phyloP scores from a whole-genome alignment of 2,329 filamentous ascomycete species.

The Aphanocladium album region DNA sequence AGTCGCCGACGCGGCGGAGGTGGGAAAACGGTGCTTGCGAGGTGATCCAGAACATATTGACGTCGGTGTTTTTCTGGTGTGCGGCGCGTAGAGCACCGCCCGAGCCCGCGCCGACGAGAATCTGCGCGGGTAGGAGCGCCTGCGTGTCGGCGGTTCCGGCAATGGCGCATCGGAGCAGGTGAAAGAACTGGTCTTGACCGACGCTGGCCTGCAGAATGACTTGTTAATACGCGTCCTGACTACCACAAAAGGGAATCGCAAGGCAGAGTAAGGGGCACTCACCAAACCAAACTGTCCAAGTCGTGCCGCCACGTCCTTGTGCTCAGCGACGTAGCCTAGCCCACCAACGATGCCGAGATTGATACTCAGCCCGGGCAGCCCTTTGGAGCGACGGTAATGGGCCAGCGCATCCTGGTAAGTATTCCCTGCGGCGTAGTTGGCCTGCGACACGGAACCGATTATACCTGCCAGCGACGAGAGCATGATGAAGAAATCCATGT shows the following conservation, averaged over 20 bases:
- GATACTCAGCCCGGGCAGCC: background rate
- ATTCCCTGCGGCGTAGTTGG: constrained; percentile 35
- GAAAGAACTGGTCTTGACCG: background rate
- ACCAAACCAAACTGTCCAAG: background rate
- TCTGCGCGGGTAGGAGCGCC: background rate
- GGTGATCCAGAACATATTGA: background rate
- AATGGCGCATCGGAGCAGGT: background rate
- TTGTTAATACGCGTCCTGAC: background rate
- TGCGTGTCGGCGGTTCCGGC: background rate
- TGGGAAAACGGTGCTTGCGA: background rate
- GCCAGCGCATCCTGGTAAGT: constrained; percentile 25
- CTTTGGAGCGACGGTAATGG: background rate
- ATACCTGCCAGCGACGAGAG: constrained; percentile 31
- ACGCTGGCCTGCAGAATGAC: background rate
- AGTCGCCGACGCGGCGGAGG: background rate
- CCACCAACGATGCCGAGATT: background rate
- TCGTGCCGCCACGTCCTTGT: background rate
- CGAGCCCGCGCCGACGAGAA: background rate
- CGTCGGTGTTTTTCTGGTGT: background rate
- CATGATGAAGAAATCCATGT: constrained; percentile 35
- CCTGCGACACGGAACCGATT: constrained; percentile 30
- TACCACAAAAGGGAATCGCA: too few species aligned
- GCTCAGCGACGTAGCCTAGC: background rate
- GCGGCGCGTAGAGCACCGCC: background rate
- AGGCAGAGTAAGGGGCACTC: too few species aligned